Percentiles rank a stretch among this genome's conserved stretches.
Conservation (phyloP, 441 rosid species). For the Iberis amara region DNA sequence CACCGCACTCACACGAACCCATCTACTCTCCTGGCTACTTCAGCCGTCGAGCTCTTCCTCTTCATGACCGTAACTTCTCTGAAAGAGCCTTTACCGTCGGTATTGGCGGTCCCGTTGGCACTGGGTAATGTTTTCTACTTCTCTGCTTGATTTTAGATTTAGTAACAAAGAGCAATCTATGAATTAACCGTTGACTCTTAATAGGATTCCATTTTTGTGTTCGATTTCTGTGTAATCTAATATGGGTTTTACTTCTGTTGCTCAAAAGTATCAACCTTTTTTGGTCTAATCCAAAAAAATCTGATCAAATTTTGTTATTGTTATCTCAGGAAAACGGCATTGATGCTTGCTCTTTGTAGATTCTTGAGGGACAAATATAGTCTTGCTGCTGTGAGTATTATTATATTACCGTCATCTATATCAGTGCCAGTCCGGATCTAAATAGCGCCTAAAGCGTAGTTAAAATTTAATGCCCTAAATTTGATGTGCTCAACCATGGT, state of each 20-base stretch:
- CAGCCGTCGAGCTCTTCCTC: conserved; percentile 82
- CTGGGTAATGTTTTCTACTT: conserved; percentile 50
- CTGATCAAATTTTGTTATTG: not conserved
- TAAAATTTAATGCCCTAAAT: no score
- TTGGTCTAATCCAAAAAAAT: not conserved
- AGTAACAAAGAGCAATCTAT: conserved; percentile 3
- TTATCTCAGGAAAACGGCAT: conserved; percentile 73
- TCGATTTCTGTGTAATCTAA: not conserved
- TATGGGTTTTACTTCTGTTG: not conserved
- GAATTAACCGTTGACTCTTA: not conserved
- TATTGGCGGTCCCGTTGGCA: conserved; percentile 97
- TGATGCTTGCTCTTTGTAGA: conserved; percentile 83
- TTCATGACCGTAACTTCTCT: conserved; percentile 59
- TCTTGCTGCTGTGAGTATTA: conserved; percentile 84
- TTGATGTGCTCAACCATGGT: no score
- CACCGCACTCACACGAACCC: conserved; percentile 96
- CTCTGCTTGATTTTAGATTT: not conserved
- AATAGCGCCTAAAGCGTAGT: no score
- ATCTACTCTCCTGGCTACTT: conserved; percentile 93
- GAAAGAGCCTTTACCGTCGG: conserved; percentile 97
- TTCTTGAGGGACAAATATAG: conserved; percentile 78
- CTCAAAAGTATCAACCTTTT: not conserved
- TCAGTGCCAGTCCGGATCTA: no score
- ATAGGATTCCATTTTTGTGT: not conserved
- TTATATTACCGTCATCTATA: no score